Evolutionary conservation across 768 basidiomycete species (phyloP), one percentile per base, ranked within the genome.

Genomic region (Postia placenta): DNA sequence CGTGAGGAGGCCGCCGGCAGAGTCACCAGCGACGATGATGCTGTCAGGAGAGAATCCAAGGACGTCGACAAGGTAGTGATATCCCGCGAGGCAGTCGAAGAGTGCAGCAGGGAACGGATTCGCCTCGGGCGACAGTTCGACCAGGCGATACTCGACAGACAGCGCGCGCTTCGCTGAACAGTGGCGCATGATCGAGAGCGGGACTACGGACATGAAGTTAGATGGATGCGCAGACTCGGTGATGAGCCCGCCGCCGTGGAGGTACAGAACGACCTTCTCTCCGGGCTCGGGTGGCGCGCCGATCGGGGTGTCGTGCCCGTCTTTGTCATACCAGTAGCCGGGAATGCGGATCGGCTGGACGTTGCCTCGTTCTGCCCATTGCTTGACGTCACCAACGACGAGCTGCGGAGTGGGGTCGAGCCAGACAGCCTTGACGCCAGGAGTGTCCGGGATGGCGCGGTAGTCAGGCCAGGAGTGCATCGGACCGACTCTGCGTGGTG

Each of bases 221-320:
- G 22, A 6, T 11, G 45, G 45, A 22, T 35, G 28, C 17, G 45
- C 30, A 9, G 45, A 35, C 30, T 6, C 14, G 30, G 17, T 14
- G 5, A 35, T 35, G 54, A 79, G 85, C 1, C 69, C 81, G 5
- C 83, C 83, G 17, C 83, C 83, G 52, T 86, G 85, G n/a, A 87
- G 62, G 41, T 67, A 67, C 57, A 78, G 78, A n/a, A 82, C 59
- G 3, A 83, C 72, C 53, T 78, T 80, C 62, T 82, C 79, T 19
- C 75, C 77, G 0, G 69, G 68, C 40, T 58, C 62, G 3, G 77
- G 72, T 1, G 69, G 51, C 20, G 67, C 62, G 30, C 69, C 72
- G 41, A 69, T 25, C 23, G 53, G 48, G 1, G 19, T 38, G 22
- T 40, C 40, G 24, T 19, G 28, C 23, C 51, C 54, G 14, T 44